Evolutionary conservation across 139 green algal genomes (phyloP).

Genomic region (Ettlia oleoabundans): DNA sequence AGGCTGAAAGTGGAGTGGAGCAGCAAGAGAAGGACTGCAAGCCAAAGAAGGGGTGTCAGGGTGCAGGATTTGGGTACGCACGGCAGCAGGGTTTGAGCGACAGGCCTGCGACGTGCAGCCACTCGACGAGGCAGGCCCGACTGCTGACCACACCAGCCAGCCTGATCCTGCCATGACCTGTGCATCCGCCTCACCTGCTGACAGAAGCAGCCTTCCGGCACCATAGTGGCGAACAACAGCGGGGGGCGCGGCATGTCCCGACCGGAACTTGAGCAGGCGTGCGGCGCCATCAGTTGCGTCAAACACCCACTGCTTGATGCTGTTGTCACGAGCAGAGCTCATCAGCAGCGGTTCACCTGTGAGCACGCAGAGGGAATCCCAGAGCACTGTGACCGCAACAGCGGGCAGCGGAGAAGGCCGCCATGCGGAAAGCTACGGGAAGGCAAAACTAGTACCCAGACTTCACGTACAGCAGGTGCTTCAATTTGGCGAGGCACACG

Average conservation of each 20-base stretch:
- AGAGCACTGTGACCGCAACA: too few species aligned
- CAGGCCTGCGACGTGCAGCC: not conserved
- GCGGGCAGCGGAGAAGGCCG: too few species aligned
- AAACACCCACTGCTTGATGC: constrained; percentile 97
- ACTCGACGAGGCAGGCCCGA: too few species aligned
- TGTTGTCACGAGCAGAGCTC: constrained; percentile 87
- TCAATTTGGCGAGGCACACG: too few species aligned
- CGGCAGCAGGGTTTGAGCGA: not conserved
- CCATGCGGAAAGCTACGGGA: too few species aligned
- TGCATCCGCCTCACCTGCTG: constrained; percentile 41
- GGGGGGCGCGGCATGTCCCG: constrained; percentile 89
- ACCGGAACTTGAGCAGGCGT: constrained; percentile 87
- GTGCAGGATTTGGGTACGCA: not conserved
- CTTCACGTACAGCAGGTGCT: too few species aligned
- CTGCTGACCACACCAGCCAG: not conserved
- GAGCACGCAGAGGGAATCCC: constrained; percentile 33
- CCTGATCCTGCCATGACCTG: not conserved
- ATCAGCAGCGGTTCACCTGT: constrained; percentile 88
- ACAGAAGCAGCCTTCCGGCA: constrained; percentile 80
- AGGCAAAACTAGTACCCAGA: too few species aligned
- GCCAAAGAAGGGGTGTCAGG: not conserved
- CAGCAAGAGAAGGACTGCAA: not conserved
- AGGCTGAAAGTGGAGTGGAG: not conserved
- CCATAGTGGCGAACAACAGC: constrained; percentile 80
- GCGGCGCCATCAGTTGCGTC: constrained; percentile 65